Evolutionary conservation across 768 basidiomycete genomes (phyloP).

Genomic region (Boletus subparvulus): DNA sequence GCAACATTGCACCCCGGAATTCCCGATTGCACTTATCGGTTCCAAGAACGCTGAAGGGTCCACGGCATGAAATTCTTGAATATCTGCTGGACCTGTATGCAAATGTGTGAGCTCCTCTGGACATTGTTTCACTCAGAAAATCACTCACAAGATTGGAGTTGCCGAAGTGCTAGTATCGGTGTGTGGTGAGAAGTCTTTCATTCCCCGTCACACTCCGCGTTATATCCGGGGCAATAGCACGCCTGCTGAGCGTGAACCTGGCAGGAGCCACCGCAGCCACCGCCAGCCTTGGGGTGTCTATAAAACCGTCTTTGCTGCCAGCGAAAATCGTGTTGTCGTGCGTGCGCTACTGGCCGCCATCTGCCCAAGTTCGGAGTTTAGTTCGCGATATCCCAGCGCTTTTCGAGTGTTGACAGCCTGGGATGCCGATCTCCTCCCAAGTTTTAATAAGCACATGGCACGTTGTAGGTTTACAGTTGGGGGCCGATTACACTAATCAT

Average conservation of each 20-base stretch:
- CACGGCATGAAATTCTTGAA: background rate
- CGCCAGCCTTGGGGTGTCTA: background rate
- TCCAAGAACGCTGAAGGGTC: background rate
- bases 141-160: background rate
- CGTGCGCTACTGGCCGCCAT: too few relatives aligned
- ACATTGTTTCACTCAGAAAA: background rate
- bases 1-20: background rate
- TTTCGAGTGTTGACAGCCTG: background rate
- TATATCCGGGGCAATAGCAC: background rate
- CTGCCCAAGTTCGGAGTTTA: too few relatives aligned
- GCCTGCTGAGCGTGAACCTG: background rate
- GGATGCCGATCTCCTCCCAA: too few relatives aligned
- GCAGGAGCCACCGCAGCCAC: background rate
- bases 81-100: background rate
- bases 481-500: background rate
- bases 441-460: background rate
- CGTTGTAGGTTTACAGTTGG: background rate
- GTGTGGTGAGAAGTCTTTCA: background rate
- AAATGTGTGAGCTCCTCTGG: background rate
- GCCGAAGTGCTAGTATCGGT: background rate
- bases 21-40: background rate
- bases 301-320: background rate
- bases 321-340: background rate
- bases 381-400: background rate
- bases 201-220: background rate